Evolutionary conservation across 768 basidiomycete genomes (phyloP).

Genomic region (Termitomyces sp.): DNA sequence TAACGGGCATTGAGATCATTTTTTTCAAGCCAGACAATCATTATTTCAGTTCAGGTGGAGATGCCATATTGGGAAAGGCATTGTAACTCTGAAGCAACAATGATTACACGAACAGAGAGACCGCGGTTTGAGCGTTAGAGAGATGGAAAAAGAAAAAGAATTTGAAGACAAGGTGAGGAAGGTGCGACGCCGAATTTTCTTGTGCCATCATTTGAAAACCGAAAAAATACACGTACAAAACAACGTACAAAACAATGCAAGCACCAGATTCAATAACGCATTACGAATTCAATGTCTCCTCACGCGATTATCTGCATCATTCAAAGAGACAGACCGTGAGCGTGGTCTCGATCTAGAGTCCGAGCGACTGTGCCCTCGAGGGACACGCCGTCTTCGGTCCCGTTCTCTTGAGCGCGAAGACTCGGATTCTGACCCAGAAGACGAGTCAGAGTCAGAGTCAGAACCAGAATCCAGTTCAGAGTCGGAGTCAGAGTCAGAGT

Average conservation of each 20-base stretch:
- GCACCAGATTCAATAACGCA: too few relatives aligned
- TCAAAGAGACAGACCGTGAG: slow-evolving; percentile 7
- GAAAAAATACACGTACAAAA: too few relatives aligned
- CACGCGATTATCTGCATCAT: slow-evolving; percentile 14
- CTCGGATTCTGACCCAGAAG: slow-evolving; percentile 13
- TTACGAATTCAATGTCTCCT: slow-evolving; percentile 3
- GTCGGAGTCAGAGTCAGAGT: slow-evolving; percentile 11
- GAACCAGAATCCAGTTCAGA: slow-evolving; percentile 15
- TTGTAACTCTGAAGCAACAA: too few relatives aligned
- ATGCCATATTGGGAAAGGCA: background rate
- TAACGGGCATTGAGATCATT: too few relatives aligned
- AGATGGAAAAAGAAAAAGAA: too few relatives aligned
- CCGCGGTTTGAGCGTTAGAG: too few relatives aligned
- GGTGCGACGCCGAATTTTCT: too few relatives aligned
- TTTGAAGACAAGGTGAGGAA: too few relatives aligned
- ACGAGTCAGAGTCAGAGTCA: slow-evolving; percentile 4
- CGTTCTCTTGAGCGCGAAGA: slow-evolving; percentile 45
- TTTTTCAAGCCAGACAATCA: background rate
- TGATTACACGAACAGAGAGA: too few relatives aligned
- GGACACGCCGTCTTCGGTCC: slow-evolving; percentile 31
- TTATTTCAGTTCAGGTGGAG: background rate
- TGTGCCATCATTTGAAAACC: too few relatives aligned
- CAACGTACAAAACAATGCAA: too few relatives aligned
- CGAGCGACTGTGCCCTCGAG: slow-evolving; percentile 17
- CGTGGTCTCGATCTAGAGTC: slow-evolving; percentile 11